Base-by-base conservation (phyloP, 2,329 filamentous ascomycete genomes). In the Beauveria caledonica region DNA sequence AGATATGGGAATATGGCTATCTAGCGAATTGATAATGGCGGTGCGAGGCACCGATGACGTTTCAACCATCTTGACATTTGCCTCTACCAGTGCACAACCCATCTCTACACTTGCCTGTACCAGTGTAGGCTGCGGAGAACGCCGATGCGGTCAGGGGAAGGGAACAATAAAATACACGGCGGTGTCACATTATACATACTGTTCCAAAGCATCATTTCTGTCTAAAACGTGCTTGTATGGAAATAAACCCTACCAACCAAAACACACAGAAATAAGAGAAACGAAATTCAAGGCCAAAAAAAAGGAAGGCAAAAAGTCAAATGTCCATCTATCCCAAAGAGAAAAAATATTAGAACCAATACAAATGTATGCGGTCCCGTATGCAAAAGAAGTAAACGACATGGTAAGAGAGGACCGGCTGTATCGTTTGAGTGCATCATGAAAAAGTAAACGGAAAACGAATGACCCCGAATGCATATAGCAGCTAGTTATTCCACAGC, bases 301-400 rank as follows among this genome's bases (percentile, higher is more conserved):
- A 40, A 33, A 13, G n/a, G 23, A 7, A 25, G 36, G 17, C 25
- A 58, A 33, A 49, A 50, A 39, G 33, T 29, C 58, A 44, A 51
- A 51, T 51, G 52, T 61, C 52, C 25, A 61, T 61, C 59, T 61
- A 61, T 56, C 59, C 59, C 52, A 56, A 60, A 60, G 39, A 46
- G 6, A 42, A 42, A 19, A 42, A 42, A 45, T 44, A 53, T 23
- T 60, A 19, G 44, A 61, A 39, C 51, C 29, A 54, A 60, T 23
- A 59, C 46, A 45, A 29, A 51, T 44, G 39, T 36, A 59, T 49
- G 46, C 49, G 36, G 52, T 56, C 33, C 33, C 45, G 45, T 56
- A 62, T 48, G 57, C 44, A 40, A 55, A 60, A 61, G 39, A 48
- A 53, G 29, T 52, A 36, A 48, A 36, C 33, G 33, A 58, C 50